Base-by-base conservation (phyloP, 2,329 filamentous ascomycete genomes). In the Botrytis sinoallii region DNA sequence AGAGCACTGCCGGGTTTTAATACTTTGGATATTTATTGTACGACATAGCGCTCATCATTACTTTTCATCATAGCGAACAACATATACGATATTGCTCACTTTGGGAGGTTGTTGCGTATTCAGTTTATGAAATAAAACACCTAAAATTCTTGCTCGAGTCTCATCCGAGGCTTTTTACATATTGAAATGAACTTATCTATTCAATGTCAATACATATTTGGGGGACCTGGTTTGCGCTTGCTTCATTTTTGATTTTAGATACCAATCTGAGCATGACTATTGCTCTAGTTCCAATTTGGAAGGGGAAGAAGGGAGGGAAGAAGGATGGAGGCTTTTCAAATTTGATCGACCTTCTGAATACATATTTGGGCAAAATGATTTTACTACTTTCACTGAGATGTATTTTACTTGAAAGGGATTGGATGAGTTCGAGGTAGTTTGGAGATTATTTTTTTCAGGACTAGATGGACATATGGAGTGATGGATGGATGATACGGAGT, bases 1-100 rank as follows among this genome's bases (percentile, higher is more conserved):
- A 74, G 68, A 63, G 42, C 42, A 59, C 72, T 20, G 60, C 70
- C 38, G 70, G 70, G 3, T 38, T 64, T 64, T 71, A 32, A 38
- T n/a, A 44, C 10, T 35, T 60, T 70, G 52, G 18, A 60, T 32
- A 46, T 38, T 70, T 46, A 35, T 44, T 70, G 2, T 40, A 42
- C 18, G 22, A 42, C 48, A 57, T 25, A 32, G 57, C 38, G n/a
- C 40, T 52, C 55, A 42, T 57, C 46, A 46, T 68, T n/a, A 32
- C 38, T 35, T 7, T 68, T 44, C 16, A 57, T 57, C 35, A 68
- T 7, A 29, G 52, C 52, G 55, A 57, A 44, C 18, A 12, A 57
- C n/a, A 25, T 57, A 29, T 22, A 14, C 22, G 22, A n/a, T 52
- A 55, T 40, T 42, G 35, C 29, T 44, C 16, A 32, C 22, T 18